Conservation (phyloP, 2,329 filamentous ascomycete species). For the Nannizziopsis arthrosporioides region DNA sequence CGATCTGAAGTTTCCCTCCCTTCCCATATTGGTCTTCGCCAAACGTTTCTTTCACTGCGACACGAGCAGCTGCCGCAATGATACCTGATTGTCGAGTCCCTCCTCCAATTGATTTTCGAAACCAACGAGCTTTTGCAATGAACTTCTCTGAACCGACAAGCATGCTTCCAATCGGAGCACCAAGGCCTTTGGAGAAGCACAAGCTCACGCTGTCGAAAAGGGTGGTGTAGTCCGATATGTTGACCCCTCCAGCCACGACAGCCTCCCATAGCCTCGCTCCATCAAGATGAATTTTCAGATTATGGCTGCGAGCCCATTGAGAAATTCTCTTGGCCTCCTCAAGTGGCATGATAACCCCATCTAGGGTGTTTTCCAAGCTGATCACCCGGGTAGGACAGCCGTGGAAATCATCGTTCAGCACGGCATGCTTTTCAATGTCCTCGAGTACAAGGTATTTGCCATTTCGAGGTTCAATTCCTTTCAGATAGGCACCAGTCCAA, state of each 20-base stretch:
- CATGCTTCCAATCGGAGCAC: slow-evolving; percentile 68
- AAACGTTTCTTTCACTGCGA: slow-evolving; percentile 72
- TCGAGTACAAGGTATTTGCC: slow-evolving; percentile 62
- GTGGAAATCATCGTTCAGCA: slow-evolving; percentile 61
- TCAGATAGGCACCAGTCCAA: slow-evolving; percentile 59
- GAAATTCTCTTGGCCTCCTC: slow-evolving; percentile 58
- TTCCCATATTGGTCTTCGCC: slow-evolving; percentile 46
- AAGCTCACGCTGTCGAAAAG: slow-evolving; percentile 64
- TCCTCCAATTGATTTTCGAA: slow-evolving; percentile 70
- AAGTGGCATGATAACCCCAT: slow-evolving; percentile 67
- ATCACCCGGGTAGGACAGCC: slow-evolving; percentile 70
- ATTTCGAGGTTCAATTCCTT: slow-evolving; percentile 57
- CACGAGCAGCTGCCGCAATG: slow-evolving; percentile 60
- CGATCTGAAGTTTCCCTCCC: slow-evolving; percentile 49
- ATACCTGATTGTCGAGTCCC: slow-evolving; percentile 67
- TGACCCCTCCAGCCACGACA: slow-evolving; percentile 56
- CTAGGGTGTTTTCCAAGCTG: slow-evolving; percentile 73
- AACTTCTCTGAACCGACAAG: slow-evolving; percentile 50
- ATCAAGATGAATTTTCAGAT: slow-evolving; percentile 62
- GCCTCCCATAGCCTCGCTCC: slow-evolving; percentile 76
- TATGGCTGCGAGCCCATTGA: slow-evolving; percentile 53
- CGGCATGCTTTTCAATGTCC: slow-evolving; percentile 56
- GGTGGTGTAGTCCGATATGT: slow-evolving; percentile 53
- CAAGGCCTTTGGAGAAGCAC: slow-evolving; percentile 73
- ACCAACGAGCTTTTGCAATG: slow-evolving; percentile 59